Evolutionary conservation across 345 rosid species (phyloP), one percentile per base, ranked within the genome.

Genomic region (Gossypium herbaceum): DNA sequence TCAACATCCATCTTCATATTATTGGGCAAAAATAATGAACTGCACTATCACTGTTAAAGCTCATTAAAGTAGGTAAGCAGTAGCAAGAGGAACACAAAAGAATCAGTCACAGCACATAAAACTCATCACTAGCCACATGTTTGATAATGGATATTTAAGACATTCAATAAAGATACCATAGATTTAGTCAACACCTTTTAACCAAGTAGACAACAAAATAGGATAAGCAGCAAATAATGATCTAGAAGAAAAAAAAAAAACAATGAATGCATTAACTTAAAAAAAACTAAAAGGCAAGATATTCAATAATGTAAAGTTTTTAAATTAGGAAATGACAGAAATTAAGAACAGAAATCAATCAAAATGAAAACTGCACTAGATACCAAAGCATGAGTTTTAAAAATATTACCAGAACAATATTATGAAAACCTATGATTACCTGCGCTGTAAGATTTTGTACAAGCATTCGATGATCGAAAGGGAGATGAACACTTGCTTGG

Each of bases 381-480:
- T 34, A 34, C 1, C 41, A 50, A 68, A 20, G 27, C 62, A 57
- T 57, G 29, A 57, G 29, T 22, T 10, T 22, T 2, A 16, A 57
- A 57, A 57, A 22, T 57, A 11, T 57, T 50, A 68, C 72, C 19
- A 50, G 72, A 55, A 68, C 43, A 50, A 48, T 45, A 68, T 22
- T 16, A 50, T 27, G 59, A 25, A 27, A 76, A 77, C 64, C 47
- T 56, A 48, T 68, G 77, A 59, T 80, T 89, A 93, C 99, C 96
- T 88, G 89, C 48, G 82, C 79, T 51, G 94, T 87, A 72, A 95
- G 97, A 86, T 95, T 93, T 73, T 91, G 96, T 80, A 95, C 94
- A 81, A 91, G 80, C 22, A 86, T 41, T 5, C 66, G 71, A 62
- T 91, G 98, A 85, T 93, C 90, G 76, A 79, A 88, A 65, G 94